Base-by-base conservation (phyloP, 2,329 filamentous ascomycete species). In the Penicillium verrucosum region DNA sequence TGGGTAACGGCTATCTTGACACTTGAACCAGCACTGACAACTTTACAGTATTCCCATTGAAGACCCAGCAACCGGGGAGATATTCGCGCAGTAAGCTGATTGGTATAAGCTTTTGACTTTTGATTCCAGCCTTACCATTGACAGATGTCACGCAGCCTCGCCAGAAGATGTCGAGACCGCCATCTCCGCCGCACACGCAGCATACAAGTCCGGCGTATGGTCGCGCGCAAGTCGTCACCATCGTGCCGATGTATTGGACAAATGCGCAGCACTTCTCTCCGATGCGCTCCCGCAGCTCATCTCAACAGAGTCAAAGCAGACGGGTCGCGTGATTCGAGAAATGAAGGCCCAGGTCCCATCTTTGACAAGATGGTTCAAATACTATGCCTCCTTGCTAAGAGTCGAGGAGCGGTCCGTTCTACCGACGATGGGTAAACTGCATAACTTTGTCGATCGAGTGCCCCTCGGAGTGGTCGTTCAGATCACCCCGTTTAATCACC, bases 261-360 rank as follows among this genome's bases (percentile, higher is more conserved):
- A 57, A 50, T 65, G 62, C 34, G 57, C 62, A 11, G 18, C 10
- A 4, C 51, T 61, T 6, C 56, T 65, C 5, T 36, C 56, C 5
- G 56, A 62, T 8, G 44, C 57, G 2, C 32, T 90, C 1, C 78
- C 82, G 0, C 70, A 75, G 0, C 78, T 90, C 38, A 85, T 89
- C 48, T 70, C 75, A 9, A 77, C 89, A 4, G 88, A 90, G 70
- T 85, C 88, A 8, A 75, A 71, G 34, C 87, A 90, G 70, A 90
- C 87, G 0, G 88, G 88, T 3, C 83, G 87, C 0, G 83, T 84
- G 0, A 77, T 87, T 29, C 83, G 87, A 27, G 88, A 90, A 69
- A 89, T 90, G 85, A 79, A 80, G 47, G 86, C 87, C 1, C 88
- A 90, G 68, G 77, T 90, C 0, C 80, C 85, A 1, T 82, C 84